Base-by-base conservation (phyloP, 352 stramenopile species). In the Pythium phragmiticola region DNA sequence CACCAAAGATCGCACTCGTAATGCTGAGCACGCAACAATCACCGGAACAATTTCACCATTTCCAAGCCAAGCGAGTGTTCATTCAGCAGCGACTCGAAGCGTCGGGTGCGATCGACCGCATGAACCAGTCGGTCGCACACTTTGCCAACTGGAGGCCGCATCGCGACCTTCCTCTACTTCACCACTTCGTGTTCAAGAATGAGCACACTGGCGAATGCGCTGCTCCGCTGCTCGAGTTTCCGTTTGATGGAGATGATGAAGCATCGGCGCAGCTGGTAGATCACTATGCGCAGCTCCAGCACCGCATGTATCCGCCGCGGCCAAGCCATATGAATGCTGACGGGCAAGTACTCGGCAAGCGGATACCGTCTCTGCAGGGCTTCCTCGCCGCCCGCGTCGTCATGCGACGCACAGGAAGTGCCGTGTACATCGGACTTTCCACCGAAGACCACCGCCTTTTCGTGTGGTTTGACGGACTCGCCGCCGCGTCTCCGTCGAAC, bases 171-270 rank as follows among this genome's bases (percentile, higher is more conserved):
- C 78, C 76, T 8, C 60, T 88, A 46, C 52, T 90, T 43, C 73
- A 78, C 50, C 82, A 90, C 63, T 89, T 89, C 47, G 68, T 88
- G 12, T 88, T 75, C 76, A 88, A 89, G 69, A 87, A 83, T 46
- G 82, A 90, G 66, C 68, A 77, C 41, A 84, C 79, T 2, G 78
- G 79, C 9, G 79, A 88, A 58, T 90, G 82, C 28, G 74, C 75
- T 0, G 36, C 66, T 16, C 74, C 81, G 0, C 62, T 72, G 34
- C 66, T 84, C 17, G 53, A 66, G 7, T 86, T 84, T 33, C 78
- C 78, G 4, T 82, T 90, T 33, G 71, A 84, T 46, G 62, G 73
- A 45, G 63, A 68, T 28, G 60, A 67, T 14, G 36, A 37, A 21
- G 77, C 66, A 6, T 68, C 70, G 5, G 9, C 74, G 50, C 58